These are phyloP conservation scores for Cryptosporidium xiaoi DNA, from an alignment of 169 alveolate species.

Conservation along the genomic window DNA sequence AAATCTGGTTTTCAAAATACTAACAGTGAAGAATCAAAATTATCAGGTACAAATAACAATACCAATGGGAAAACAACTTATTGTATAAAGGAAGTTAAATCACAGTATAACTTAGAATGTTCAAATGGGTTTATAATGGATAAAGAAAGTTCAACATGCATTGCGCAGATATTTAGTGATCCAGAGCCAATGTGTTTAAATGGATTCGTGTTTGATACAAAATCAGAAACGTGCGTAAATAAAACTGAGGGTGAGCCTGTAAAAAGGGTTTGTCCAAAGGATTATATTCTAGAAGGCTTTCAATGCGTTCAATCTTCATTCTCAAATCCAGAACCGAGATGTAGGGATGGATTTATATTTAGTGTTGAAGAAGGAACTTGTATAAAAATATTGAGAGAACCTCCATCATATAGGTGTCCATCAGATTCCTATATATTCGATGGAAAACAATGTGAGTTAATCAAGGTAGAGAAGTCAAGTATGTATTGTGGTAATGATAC, in stretches of 20 bases:
- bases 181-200: conserved; percentile 48
- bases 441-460: conserved; percentile 66
- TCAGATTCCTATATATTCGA: conserved; percentile 58
- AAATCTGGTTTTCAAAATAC: conserved; percentile 8
- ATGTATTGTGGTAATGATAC: conserved; percentile 42
- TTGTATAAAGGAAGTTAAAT: conserved; percentile 31
- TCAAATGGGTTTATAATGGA: conserved; percentile 9
- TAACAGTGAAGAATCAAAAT: not conserved
- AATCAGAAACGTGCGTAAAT: conserved; percentile 32
- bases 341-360: conserved; percentile 62
- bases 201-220: conserved; percentile 34
- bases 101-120: conserved; percentile 52
- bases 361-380: conserved; percentile 66
- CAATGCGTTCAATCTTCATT: conserved; percentile 72
- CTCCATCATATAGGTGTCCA: conserved; percentile 71
- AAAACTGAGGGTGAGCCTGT: conserved; percentile 27
- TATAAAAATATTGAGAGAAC: conserved; percentile 59
- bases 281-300: conserved; percentile 57
- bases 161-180: conserved; percentile 49
- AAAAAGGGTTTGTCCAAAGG: conserved; percentile 59
- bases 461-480: conserved; percentile 26
- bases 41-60: not conserved
- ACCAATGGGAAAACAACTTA: not conserved
- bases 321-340: conserved; percentile 60
- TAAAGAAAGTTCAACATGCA: conserved; percentile 40